Percentiles rank a stretch among this genome's conserved stretches.
Conservation (phyloP, 345 rosid genomes). For the Syzygium aqueum region DNA sequence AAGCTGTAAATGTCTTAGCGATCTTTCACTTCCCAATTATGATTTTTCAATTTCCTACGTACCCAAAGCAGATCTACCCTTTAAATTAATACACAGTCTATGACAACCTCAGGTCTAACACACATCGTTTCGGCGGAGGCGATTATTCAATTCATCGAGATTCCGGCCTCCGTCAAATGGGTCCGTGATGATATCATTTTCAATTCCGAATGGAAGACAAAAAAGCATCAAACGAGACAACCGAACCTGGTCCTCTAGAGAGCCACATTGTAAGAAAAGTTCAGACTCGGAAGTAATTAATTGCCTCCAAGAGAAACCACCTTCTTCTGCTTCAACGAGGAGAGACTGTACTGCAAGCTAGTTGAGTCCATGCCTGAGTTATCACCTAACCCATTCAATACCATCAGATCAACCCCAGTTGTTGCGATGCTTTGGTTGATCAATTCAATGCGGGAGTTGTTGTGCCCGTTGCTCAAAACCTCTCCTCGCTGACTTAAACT, state of each 20-base stretch:
- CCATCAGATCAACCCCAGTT: neutral
- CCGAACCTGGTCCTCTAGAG: neutral
- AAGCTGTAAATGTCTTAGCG: neutral
- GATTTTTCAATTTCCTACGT: neutral
- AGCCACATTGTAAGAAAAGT: neutral
- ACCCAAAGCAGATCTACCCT: neutral
- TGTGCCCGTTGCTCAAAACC: neutral
- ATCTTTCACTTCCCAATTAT: neutral
- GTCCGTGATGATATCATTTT: neutral
- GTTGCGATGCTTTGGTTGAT: neutral
- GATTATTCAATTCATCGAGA: neutral
- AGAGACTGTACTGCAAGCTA: neutral
- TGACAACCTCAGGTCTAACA: neutral
- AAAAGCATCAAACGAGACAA: neutral
- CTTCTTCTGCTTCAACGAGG: neutral
- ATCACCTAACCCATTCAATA: neutral
- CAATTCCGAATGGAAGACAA: neutral
- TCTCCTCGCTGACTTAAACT: neutral
- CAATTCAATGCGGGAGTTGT: neutral
- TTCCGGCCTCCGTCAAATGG: neutral
- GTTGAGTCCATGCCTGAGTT: neutral
- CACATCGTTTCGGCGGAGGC: fast-evolving
- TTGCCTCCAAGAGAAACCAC: neutral
- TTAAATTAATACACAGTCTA: neutral
- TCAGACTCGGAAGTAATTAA: neutral